Evolutionary conservation across 768 basidiomycete genomes (phyloP).

Genomic region (Tricholoma sp.): DNA sequence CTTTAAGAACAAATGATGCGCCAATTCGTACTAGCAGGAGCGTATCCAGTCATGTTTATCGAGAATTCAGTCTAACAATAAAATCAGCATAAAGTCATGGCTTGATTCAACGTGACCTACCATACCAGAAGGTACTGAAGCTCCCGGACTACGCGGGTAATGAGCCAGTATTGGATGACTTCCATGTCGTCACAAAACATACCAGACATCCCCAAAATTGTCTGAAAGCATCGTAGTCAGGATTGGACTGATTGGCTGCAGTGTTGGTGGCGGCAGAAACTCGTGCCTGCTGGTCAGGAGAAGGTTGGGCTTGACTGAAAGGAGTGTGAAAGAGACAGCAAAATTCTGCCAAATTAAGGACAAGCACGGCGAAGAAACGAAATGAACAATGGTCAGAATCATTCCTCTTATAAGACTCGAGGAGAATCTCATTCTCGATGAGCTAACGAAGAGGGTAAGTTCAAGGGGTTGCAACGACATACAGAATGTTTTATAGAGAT

Average conservation of each 20-base stretch:
- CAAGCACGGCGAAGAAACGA: constrained; percentile 2
- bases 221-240: constrained; percentile 61
- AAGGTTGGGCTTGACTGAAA: constrained; percentile 46
- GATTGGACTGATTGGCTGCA: constrained; percentile 38
- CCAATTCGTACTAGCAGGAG: constrained; percentile 49
- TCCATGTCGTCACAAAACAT: constrained; percentile 13
- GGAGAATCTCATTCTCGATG: too few relatives aligned
- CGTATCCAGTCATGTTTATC: constrained; percentile 68
- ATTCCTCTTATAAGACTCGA: background rate
- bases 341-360: constrained; percentile 6
- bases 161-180: constrained; percentile 1
- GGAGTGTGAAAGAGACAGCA: constrained; percentile 11
- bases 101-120: constrained; percentile 26
- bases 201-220: constrained; percentile 71
- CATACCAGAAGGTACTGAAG: constrained; percentile 71
- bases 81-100: background rate
- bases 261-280: constrained; percentile 58
- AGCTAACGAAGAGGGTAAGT: too few relatives aligned
- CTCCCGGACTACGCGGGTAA: constrained; percentile 47
- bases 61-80: constrained; percentile 55
- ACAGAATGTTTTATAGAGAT: too few relatives aligned
- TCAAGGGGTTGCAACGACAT: too few relatives aligned
- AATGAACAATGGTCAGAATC: background rate
- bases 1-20: constrained; percentile 1
- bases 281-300: constrained; percentile 53